A percentile compares a stretch with the other conserved stretches of the same genome.
Evolutionary conservation across 2,329 filamentous ascomycete species (phyloP).

Genomic region (Ustilaginoidea virens): DNA sequence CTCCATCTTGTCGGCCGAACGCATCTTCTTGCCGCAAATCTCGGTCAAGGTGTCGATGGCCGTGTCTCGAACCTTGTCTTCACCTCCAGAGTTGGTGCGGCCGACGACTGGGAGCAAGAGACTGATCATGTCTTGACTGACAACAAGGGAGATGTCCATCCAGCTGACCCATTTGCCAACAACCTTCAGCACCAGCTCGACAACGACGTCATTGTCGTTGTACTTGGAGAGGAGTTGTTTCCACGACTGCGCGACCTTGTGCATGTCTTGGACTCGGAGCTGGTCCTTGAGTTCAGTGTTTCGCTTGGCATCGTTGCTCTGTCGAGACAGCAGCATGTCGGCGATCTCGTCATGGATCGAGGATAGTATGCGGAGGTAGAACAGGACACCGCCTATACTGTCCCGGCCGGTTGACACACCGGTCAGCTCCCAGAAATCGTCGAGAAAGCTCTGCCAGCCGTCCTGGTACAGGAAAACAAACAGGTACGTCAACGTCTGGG

Average conservation of each 20-base stretch:
- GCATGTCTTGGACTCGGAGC: slow-evolving; percentile 72
- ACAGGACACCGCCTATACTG: slow-evolving; percentile 60
- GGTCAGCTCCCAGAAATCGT: slow-evolving; percentile 73
- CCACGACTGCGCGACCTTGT: slow-evolving; percentile 80
- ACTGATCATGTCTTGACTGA: slow-evolving; percentile 77
- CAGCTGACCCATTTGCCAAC: slow-evolving; percentile 96
- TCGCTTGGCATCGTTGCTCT: slow-evolving; percentile 63
- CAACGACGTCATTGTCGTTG: slow-evolving; percentile 52
- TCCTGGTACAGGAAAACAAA: slow-evolving; percentile 77
- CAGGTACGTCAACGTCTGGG: slow-evolving; percentile 86
- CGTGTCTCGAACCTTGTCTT: slow-evolving; percentile 74
- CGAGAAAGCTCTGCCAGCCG: slow-evolving; percentile 80
- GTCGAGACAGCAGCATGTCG: slow-evolving; percentile 71
- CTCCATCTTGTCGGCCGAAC: slow-evolving; percentile 78
- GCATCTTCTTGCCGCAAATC: slow-evolving; percentile 97
- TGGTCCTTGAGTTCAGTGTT: slow-evolving; percentile 87
- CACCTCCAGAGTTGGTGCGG: slow-evolving; percentile 45
- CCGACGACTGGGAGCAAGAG: slow-evolving; percentile 77
- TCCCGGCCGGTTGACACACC: slow-evolving; percentile 45
- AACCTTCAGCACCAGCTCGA: slow-evolving; percentile 82
- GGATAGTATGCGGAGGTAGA: slow-evolving; percentile 78
- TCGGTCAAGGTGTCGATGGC: slow-evolving; percentile 93
- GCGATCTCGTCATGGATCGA: slow-evolving; percentile 97
- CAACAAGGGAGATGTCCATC: slow-evolving; percentile 90
- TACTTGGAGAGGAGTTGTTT: slow-evolving; percentile 76